Evolutionary conservation across 192 early-diverging fungal genomes (phyloP), one percentile per base, ranked within the genome.

Genomic region (Phlyctochytrium bullatum): DNA sequence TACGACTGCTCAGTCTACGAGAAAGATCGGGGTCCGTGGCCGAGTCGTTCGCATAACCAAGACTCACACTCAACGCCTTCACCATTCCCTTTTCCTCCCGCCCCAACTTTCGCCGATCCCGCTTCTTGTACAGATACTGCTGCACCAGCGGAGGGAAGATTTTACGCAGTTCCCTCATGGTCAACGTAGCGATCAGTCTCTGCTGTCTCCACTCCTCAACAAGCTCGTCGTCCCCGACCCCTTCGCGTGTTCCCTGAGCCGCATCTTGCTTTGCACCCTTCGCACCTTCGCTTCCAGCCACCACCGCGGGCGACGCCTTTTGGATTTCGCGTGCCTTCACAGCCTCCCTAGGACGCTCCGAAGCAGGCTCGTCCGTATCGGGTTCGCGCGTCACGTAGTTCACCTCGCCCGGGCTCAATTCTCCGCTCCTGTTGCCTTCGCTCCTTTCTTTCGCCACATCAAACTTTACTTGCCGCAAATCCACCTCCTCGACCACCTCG

Each of bases 161-260:
- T 32, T 75, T 75, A 30, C 72, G 70, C 6, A 75, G 64, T 61
- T 75, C 74, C 57, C 72, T 75, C 70, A 75, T 75, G 10, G 69
- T 75, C 64, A 75, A 50, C 12, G 74, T 67, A 2, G 74, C 74
- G 2, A 73, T 66, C 23, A 66, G 23, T 20, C 74, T 34, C 32
- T 75, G 74, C 17, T 72, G 70, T n/a, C 66, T 62, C 74, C 74
- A 75, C 31, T 75, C 68, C 2, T 67, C 40, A n/a, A 61, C 54
- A 10, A 57, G 54, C 54, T 57, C 54, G 6, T 57, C 12, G 54
- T 57, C 54, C 14, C 40, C 40, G 40, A 47, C 40, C 40, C 6
- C 6, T 47, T 6, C 10, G 20, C 10, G 6, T 47, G 6, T 6
- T 20, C 20, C 10, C 20, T 47, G 40, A 47, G 40, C 40, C 20